Base-by-base conservation (phyloP, 2,329 filamentous ascomycete species). In the Lizonia empirigonia region DNA sequence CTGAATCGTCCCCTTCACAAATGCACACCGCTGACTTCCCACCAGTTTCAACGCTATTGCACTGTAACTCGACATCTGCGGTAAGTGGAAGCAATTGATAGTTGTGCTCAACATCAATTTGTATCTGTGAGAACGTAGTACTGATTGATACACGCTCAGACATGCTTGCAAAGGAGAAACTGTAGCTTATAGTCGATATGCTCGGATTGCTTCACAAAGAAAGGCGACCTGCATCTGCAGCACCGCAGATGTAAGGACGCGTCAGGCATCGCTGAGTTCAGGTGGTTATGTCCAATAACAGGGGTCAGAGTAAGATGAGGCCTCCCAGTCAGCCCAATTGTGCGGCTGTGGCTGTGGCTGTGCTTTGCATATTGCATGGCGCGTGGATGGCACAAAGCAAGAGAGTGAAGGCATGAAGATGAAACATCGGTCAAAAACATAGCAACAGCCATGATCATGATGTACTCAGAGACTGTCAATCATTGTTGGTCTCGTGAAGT, bases 41-140 rank as follows among this genome's bases (percentile, higher is more conserved):
- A 34, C 39, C 55, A 83, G 80, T 34, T 87, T 86, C 69, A 86
- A 86, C 83, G 76, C 88, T 68, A 70, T 85, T 68, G 74, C 79
- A 74, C 77, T 89, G 77, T 78, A 83, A 82, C 64, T 85, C 78
- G 76, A 91, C 55, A 85, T 86, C 56, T 87, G 77, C 73, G 86
- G 77, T 86, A 75, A 58, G 73, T 62, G 5, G 8, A 24, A 16
- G 7, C 15, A 19, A 20, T 24, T 13, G 30, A 27, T 30, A 22
- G 35, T 59, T 26, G 53, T 26, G 9, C 20, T 22, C 20, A 24
- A 5, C 35, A 37, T n/a, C n/a, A n/a, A n/a, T n/a, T n/a, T n/a
- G n/a, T n/a, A 13, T 5, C n/a, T n/a, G 16, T 8, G 15, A 38
- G 13, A 37, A 7, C 2, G 7, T 22, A 4, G 4, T 24, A 18